These are phyloP conservation scores for Trametopsis cervina DNA, from an alignment of 768 basidiomycete species.

Conservation along the genomic window DNA sequence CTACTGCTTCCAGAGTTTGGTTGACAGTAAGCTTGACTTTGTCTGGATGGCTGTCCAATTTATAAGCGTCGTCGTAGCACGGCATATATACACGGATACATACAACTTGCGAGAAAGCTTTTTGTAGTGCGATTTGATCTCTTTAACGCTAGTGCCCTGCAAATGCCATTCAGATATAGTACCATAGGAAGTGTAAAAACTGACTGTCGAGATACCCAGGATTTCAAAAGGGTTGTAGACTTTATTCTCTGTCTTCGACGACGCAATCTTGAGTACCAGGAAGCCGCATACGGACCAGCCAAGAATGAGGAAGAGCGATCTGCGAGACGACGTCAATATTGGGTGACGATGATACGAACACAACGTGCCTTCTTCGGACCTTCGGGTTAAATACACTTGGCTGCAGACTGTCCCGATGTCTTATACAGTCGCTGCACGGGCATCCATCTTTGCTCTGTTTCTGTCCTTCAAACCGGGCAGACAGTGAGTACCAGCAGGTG, in stretches of 20 bases:
- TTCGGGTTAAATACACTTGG: constrained; percentile 45
- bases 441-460: constrained; percentile 31
- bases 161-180: not conserved
- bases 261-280: constrained; percentile 59
- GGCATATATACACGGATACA: constrained; percentile 22
- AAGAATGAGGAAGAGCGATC: constrained; percentile 39
- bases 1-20: constrained; percentile 80
- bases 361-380: constrained; percentile 44
- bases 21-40: constrained; percentile 83
- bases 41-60: constrained; percentile 77
- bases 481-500: constrained; percentile 7
- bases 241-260: constrained; percentile 51
- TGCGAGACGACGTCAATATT: not conserved
- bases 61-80: not conserved
- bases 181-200: constrained; percentile 20
- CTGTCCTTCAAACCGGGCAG: constrained; percentile 15
- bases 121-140: constrained; percentile 95
- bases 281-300: constrained; percentile 75
- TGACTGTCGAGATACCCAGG: constrained; percentile 65
- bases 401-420: constrained; percentile 41
- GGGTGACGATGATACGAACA: not conserved
- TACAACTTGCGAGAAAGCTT: constrained; percentile 85
- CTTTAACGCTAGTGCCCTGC: constrained; percentile 74
- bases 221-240: constrained; percentile 95
- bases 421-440: constrained; percentile 53